Percentiles rank a stretch among this genome's conserved stretches.
These are phyloP conservation scores for Ilyonectria destructans DNA, from an alignment of 2,329 filamentous ascomycete genomes.

Conservation along the genomic window DNA sequence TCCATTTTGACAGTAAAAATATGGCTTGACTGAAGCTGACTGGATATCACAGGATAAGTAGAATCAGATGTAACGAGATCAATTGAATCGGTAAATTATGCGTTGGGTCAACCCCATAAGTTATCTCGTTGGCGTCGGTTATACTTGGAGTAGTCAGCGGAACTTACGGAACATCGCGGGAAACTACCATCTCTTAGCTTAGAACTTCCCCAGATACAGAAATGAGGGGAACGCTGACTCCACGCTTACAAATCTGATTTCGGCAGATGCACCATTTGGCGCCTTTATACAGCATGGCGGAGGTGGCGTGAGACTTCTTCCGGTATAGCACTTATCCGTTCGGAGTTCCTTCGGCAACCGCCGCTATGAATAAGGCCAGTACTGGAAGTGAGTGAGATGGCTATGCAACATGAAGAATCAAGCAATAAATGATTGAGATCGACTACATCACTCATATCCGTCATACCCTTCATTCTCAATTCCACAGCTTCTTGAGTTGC, in stretches of 20 bases:
- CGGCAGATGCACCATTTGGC: neutral
- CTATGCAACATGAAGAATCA: neutral
- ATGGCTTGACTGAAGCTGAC: neutral
- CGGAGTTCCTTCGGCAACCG: neutral
- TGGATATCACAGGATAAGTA: neutral
- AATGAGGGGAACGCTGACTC: neutral
- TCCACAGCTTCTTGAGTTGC: neutral
- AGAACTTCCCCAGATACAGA: no score
- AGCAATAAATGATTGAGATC: neutral
- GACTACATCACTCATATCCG: neutral
- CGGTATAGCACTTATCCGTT: neutral
- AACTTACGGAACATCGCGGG: neutral
- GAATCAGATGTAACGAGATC: no score
- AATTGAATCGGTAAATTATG: no score
- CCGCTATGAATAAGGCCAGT: neutral
- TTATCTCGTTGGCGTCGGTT: no score
- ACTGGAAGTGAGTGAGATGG: neutral
- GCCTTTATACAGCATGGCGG: neutral
- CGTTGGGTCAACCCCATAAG: no score
- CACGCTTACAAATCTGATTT: neutral
- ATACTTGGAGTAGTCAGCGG: no score
- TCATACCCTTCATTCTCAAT: neutral
- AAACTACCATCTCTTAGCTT: neutral
- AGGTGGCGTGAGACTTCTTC: neutral
- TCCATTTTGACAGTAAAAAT: slow-evolving; percentile 57